phyloP scores from a whole-genome alignment of 2,329 filamentous ascomycete genomes.

The Trichophyton simii region DNA sequence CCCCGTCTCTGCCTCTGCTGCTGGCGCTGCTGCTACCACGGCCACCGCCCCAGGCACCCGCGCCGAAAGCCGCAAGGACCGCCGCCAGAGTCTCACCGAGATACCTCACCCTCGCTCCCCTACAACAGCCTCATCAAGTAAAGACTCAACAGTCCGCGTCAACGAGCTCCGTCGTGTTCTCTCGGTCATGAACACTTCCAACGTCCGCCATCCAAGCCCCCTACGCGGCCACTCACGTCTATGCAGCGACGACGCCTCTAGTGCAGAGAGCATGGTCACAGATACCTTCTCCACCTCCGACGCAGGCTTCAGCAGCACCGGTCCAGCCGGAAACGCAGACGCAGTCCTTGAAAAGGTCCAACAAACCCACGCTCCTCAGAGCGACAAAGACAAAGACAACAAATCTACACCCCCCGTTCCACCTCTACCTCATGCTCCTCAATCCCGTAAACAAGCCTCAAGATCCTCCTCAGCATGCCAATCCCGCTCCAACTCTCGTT shows the following conservation, averaged over 20 bases:
- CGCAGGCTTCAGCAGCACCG: slow-evolving; percentile 15
- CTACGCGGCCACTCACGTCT: slow-evolving; percentile 28
- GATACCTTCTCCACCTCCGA: slow-evolving; percentile 28
- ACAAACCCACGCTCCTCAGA: not conserved
- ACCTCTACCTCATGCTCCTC: slow-evolving; percentile 26
- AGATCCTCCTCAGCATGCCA: not conserved
- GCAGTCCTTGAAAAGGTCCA: slow-evolving; percentile 1
- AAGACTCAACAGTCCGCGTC: slow-evolving; percentile 36
- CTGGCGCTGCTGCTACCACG: not conserved
- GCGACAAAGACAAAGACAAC: slow-evolving; percentile 13
- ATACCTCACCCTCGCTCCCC: slow-evolving; percentile 23
- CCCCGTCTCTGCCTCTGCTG: slow-evolving; percentile 10
- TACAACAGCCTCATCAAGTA: slow-evolving; percentile 25
- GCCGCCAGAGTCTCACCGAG: slow-evolving; percentile 28
- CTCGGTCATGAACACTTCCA: slow-evolving; percentile 25
- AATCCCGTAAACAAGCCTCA: not conserved
- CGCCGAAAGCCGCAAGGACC: slow-evolving; percentile 18
- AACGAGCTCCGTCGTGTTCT: slow-evolving; percentile 38
- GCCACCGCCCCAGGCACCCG: slow-evolving; percentile 4
- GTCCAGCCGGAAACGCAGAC: not conserved
- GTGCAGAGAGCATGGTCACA: slow-evolving; percentile 36
- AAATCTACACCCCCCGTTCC: slow-evolving; percentile 34
- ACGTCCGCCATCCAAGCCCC: slow-evolving; percentile 30
- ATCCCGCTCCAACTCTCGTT: not conserved
- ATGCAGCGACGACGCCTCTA: slow-evolving; percentile 25